Evolutionary conservation across 805 yeast genomes (phyloP), one percentile per base, ranked within the genome.

Genomic region (Myxozyma neglecta): DNA sequence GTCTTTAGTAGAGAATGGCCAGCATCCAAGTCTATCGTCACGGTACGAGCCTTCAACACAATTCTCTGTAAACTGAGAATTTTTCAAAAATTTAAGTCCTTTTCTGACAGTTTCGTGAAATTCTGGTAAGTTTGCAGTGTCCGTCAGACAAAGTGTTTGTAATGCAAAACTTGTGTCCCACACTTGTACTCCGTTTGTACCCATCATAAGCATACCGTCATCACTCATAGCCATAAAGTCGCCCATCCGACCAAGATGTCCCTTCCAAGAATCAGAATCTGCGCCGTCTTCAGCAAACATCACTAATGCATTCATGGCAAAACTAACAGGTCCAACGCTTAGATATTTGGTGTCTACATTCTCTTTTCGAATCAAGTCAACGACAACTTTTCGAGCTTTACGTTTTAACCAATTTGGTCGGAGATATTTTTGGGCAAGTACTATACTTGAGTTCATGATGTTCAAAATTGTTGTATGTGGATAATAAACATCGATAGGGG

Each of bases 101-200:
- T 79, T 77, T n/a, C 79, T 79, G 18, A 94, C 83, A 68, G 84
- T 78, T 6, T 83, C 82, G 50, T 83, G 83, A 72, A 83, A 90
- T 72, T 86, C 85, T 0, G 88, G 85, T 39, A 79, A 68, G 35
- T 85, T 87, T 2, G 89, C 92, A 40, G 92, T 74, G 0, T 96
- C 97, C 0, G 96, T 89, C 70, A 82, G 77, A 62, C 90, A 85
- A 64, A 84, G 81, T 70, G 90, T 89, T 72, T 94, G 99, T 32
- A 94, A 79, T 59, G 89, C 88, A 76, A 94, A 93, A 0, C 97
- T 92, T 34, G 87, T 86, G 74, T 94, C 99, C 99, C 99, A 94
- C 0, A 88, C 92, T 75, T 94, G 99, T 0, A 89, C 90, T 29
- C 99, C 99, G 74, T 94, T 94, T 0, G 99, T 94, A 1, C 99